Base-by-base conservation (phyloP, 2,329 filamentous ascomycete genomes). In the Dothiorella sarmentorum region DNA sequence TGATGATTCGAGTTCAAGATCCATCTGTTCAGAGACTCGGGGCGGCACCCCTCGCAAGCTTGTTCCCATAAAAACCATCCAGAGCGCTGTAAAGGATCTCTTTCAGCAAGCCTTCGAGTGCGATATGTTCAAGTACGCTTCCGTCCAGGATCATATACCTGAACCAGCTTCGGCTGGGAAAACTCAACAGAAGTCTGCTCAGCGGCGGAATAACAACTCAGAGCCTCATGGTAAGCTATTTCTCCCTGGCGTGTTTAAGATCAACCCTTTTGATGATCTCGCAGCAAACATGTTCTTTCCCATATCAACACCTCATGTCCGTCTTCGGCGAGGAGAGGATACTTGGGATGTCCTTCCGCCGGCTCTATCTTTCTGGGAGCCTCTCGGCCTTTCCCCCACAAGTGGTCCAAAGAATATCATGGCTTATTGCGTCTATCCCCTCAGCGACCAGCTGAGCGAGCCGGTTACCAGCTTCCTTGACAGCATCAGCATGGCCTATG, bases 291-390 rank as follows among this genome's bases (percentile, higher is more conserved):
- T 53, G 55, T 61, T 61, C 17, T 51, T 56, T 18, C 15, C 33
- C 18, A 59, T 58, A 2, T 81, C 83, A 1, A 77, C 85, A 0
- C 89, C 90, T 1, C 86, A 89, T 66, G 76, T 94, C 35, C 85
- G 90, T 63, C 78, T 95, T 10, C 85, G 86, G 49, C 81, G 90
- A 56, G 83, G 85, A 18, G 87, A 91, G 37, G 80, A 81, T 1
- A 83, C 82, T 47, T 81, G 91, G 58, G 90, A 91, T 10, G 78
- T 95, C 37, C 77, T 93, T 20, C 88, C 90, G 2, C 83, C 89
- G 0, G 87, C 89, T 0, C 76, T 93, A 18, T 76, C 81, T 1
- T 96, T 94, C 67, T 95, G 90, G 91, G 90, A 94, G 68, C 85
- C 86, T 45, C 76, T 95, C 17, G 88, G 89, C 0, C 78, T 96